Percentiles rank a stretch among this genome's conserved stretches.
Evolutionary conservation across 257 asterid genomes (phyloP).

Genomic region (Solanum ahanhuiri): DNA sequence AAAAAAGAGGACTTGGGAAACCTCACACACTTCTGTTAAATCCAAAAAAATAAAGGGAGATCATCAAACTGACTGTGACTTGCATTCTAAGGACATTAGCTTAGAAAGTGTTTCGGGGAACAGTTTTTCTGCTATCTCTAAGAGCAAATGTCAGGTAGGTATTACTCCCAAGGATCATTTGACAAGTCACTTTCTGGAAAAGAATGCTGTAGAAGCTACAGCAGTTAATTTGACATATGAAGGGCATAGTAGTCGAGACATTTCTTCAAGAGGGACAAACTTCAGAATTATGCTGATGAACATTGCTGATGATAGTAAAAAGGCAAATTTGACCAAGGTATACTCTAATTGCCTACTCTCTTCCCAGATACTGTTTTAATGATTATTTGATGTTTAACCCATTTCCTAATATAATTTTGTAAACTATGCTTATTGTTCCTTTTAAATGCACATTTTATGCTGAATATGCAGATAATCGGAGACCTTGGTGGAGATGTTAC

Average conservation of each 20-base stretch:
- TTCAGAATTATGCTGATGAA: slow-evolving; percentile 70
- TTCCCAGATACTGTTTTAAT: not conserved
- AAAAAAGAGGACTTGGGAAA: slow-evolving; percentile 73
- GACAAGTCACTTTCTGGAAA: slow-evolving; percentile 17
- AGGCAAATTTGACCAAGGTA: slow-evolving; percentile 66
- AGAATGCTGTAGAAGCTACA: slow-evolving; percentile 19
- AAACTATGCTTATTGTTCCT: not conserved
- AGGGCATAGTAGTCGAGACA: slow-evolving; percentile 9
- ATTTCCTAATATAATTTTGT: not conserved
- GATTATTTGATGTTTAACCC: not conserved
- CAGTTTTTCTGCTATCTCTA: slow-evolving; percentile 9
- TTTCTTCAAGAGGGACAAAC: slow-evolving; percentile 15
- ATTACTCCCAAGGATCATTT: slow-evolving; percentile 9
- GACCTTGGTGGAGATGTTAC: slow-evolving; percentile 82
- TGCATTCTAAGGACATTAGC: slow-evolving; percentile 26
- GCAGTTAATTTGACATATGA: slow-evolving; percentile 17
- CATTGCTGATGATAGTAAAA: slow-evolving; percentile 77
- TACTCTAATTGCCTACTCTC: not conserved
- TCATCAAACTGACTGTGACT: slow-evolving; percentile 30
- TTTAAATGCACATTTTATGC: not conserved
- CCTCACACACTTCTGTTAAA: slow-evolving; percentile 67
- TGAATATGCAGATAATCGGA: slow-evolving; percentile 53
- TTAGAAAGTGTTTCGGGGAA: slow-evolving; percentile 23
- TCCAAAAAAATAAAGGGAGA: slow-evolving; percentile 82
- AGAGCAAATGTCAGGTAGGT: slow-evolving; percentile 15